These are phyloP conservation scores for Aspergillus steynii DNA, from an alignment of 495 filamentous ascomycete genomes.

Conservation along the genomic window DNA sequence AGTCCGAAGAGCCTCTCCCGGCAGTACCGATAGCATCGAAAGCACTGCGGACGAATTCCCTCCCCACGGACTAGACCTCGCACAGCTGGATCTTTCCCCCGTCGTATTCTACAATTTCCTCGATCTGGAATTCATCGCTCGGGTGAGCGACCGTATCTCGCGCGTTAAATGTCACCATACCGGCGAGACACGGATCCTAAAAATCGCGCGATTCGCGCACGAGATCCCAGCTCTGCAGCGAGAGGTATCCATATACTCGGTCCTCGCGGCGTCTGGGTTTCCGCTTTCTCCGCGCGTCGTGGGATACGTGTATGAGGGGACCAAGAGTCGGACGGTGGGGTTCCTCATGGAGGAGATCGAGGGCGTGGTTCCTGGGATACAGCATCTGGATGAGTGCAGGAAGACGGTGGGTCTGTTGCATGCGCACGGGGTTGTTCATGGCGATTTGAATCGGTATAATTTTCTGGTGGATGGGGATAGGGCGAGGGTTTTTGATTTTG, in stretches of 20 bases:
- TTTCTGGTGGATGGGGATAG: constrained; percentile 24
- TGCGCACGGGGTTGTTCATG: constrained; percentile 24
- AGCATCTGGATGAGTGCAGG: constrained; percentile 10
- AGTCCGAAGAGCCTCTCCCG: background rate
- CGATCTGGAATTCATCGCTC: too few species aligned
- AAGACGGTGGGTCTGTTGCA: constrained; percentile 24
- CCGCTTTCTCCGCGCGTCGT: background rate
- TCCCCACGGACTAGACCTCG: constrained; percentile 8
- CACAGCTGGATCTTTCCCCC: too few species aligned
- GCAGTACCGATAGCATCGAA: constrained; percentile 6
- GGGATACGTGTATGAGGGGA: constrained; percentile 17
- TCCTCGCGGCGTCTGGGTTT: too few species aligned
- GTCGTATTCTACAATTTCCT: too few species aligned
- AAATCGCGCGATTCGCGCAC: too few species aligned
- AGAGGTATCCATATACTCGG: too few species aligned
- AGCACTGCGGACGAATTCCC: constrained; percentile 10
- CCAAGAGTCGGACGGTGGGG: constrained; percentile 11
- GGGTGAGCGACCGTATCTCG: too few species aligned
- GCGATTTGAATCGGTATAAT: constrained; percentile 30
- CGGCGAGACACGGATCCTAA: too few species aligned
- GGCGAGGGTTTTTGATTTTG: constrained; percentile 32
- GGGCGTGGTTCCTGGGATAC: constrained; percentile 7
- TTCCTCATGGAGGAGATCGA: constrained; percentile 15
- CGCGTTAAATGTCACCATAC: too few species aligned
- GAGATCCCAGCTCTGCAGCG: too few species aligned